Conservation (phyloP, 371 early-diverging fungal genomes). For the Sporodiniella umbellata region DNA sequence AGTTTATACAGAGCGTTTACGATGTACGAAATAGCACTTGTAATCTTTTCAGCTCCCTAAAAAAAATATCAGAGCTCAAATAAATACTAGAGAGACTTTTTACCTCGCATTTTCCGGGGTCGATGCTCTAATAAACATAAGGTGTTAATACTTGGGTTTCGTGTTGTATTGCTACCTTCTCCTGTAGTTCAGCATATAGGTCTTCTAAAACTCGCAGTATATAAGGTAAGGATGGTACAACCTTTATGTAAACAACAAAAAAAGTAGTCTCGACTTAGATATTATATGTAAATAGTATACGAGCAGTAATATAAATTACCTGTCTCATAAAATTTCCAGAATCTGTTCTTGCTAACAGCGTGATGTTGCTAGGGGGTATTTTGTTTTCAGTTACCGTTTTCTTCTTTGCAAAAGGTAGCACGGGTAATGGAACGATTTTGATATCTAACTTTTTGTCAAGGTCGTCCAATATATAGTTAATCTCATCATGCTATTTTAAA, state of each 20-base stretch:
- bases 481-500: conserved; percentile 18
- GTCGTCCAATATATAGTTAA: conserved; percentile 54
- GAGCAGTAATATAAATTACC: no score
- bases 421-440: conserved; percentile 34
- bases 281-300: no score
- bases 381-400: conserved; percentile 17
- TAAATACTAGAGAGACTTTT: not conserved
- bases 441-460: conserved; percentile 49
- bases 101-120: conserved; percentile 23
- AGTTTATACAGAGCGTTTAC: conserved; percentile 45
- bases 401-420: conserved; percentile 37
- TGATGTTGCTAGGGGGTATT: conserved; percentile 13
- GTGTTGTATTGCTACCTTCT: conserved; percentile 15
- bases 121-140: conserved; percentile 21
- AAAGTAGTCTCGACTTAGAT: not conserved
- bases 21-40: conserved; percentile 35
- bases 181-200: conserved; percentile 24
- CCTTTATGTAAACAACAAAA: conserved; percentile 9
- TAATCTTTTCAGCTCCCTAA: conserved; percentile 27
- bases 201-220: conserved; percentile 33
- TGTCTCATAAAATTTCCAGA: conserved; percentile 35
- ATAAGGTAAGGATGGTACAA: conserved; percentile 29
- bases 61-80: no score
- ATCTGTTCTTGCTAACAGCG: conserved; percentile 34
- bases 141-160: not conserved